Percentiles rank a stretch among this genome's conserved stretches.
Evolutionary conservation across 2,329 filamentous ascomycete genomes (phyloP).

Genomic region (Rachicladosporium sp.): DNA sequence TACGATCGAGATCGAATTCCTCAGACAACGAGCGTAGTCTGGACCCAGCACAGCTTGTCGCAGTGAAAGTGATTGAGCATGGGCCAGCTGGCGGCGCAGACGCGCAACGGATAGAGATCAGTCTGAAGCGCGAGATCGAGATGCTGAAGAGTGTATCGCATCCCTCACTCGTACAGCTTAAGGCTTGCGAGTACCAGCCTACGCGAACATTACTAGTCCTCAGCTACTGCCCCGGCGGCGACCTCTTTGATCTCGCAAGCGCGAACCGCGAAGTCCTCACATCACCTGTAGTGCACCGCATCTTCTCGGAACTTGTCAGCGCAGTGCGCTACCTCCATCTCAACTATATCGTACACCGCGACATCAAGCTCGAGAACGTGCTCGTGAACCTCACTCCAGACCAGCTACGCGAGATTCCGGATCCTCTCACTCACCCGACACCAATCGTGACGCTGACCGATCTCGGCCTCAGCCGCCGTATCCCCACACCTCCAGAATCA

Average conservation of each 20-base stretch:
- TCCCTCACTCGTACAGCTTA: slow-evolving; percentile 79
- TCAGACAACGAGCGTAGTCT: slow-evolving; percentile 32
- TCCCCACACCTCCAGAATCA: slow-evolving; percentile 59
- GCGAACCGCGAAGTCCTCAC: slow-evolving; percentile 55
- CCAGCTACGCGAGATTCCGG: slow-evolving; percentile 48
- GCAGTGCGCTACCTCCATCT: slow-evolving; percentile 79
- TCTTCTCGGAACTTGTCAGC: slow-evolving; percentile 79
- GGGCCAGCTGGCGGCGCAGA: slow-evolving; percentile 87
- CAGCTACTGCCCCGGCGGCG: slow-evolving; percentile 85
- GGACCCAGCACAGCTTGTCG: slow-evolving; percentile 71
- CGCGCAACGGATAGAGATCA: slow-evolving; percentile 85
- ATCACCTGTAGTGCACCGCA: slow-evolving; percentile 60
- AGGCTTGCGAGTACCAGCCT: slow-evolving; percentile 79
- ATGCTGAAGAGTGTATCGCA: slow-evolving; percentile 82
- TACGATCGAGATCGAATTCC: slow-evolving; percentile 14
- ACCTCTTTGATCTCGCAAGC: slow-evolving; percentile 85
- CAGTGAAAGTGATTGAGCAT: slow-evolving; percentile 90
- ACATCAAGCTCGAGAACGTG: slow-evolving; percentile 97
- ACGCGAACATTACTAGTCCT: slow-evolving; percentile 74
- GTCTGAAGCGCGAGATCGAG: slow-evolving; percentile 85
- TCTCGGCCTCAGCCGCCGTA: slow-evolving; percentile 74
- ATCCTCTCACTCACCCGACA: slow-evolving; percentile 67
- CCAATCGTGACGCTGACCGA: slow-evolving; percentile 84
- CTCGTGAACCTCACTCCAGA: slow-evolving; percentile 67
- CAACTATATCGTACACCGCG: slow-evolving; percentile 80